phyloP scores from a whole-genome alignment of 2,329 filamentous ascomycete genomes.

The Fusarium vanettenii region DNA sequence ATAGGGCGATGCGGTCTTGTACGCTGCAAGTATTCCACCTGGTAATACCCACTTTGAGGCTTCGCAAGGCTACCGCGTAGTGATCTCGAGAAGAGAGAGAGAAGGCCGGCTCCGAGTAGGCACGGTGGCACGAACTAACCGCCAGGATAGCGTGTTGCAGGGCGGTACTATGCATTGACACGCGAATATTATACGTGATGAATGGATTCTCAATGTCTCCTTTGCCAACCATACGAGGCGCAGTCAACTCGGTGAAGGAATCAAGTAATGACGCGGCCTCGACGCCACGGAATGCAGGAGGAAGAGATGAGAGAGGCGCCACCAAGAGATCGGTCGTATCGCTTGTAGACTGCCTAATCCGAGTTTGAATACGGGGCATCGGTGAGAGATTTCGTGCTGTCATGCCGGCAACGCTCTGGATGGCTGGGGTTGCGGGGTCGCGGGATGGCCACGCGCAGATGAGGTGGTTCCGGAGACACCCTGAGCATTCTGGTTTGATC shows the following conservation, averaged over 20 bases:
- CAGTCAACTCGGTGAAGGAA: neutral
- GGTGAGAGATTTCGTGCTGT: neutral
- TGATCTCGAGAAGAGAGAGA: neutral
- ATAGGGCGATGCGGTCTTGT: neutral
- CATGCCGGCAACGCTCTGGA: neutral
- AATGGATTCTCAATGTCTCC: conserved; percentile 2
- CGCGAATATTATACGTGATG: conserved; percentile 2
- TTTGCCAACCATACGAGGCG: neutral
- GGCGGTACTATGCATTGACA: neutral
- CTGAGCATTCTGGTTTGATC: neutral
- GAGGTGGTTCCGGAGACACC: neutral
- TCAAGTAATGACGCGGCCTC: neutral
- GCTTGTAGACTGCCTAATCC: neutral
- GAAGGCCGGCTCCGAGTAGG: neutral
- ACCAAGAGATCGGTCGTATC: neutral
- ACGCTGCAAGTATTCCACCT: neutral
- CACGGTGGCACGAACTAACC: conserved; percentile 3
- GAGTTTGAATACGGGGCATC: neutral
- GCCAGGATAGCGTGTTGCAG: conserved; percentile 12
- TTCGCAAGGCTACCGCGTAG: conserved; percentile 3
- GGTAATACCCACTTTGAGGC: neutral
- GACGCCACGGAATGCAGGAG: neutral
- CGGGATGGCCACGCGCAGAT: neutral
- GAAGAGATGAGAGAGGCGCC: neutral
- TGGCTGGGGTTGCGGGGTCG: neutral